Base-by-base conservation (phyloP, 352 stramenopile genomes). In the Globisporangium solare region DNA sequence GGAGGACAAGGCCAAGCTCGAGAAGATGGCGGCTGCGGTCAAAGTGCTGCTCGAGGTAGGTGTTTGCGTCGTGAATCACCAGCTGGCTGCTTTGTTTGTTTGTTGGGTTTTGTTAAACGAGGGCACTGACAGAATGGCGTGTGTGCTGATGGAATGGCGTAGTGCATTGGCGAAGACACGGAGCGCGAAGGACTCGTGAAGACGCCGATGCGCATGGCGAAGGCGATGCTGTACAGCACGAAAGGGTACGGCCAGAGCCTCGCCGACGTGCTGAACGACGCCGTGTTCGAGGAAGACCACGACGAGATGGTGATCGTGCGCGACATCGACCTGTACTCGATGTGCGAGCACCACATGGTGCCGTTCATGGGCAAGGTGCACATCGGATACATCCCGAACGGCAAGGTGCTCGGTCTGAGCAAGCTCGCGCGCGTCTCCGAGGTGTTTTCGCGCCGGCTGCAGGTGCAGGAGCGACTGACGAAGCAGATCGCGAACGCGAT, bases 291-390 rank as follows among this genome's bases (percentile, higher is more conserved):
- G 37, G 95, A 98, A 69, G 92, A 99, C 71, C 92, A 98, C 67
- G 88, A 98, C 63, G 97, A 99, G 70, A 99, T 99, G 93, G 96
- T 99, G 18, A 95, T 99, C 51, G 97, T 99, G 12, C 93, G 96
- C 58, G 95, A 99, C 75, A 99, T 99, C 76, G 94, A 98, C 62
- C 89, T 99, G 47, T 97, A 98, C 76, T 98, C 85, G 62, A 88
- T 99, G 72, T 99, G 97, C 67, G 97, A 99, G 74, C 97, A 99
- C 82, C 97, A 99, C 73, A 98, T 99, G 91, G 90, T 99, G 47
- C 97, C 97, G 20, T 99, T 99, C 73, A 95, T 86, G n/a, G 97
- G 97, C 54, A 97, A 97, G 52, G 89, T 95, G 35, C 88, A 97
- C 74, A 97, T 97, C 54, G 89, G 86, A 7, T 97, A 97, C 73